Percentiles rank a stretch among this genome's conserved stretches.
Evolutionary conservation across 805 yeast species (phyloP).

Genomic region (Metschnikowia kofuensis): DNA sequence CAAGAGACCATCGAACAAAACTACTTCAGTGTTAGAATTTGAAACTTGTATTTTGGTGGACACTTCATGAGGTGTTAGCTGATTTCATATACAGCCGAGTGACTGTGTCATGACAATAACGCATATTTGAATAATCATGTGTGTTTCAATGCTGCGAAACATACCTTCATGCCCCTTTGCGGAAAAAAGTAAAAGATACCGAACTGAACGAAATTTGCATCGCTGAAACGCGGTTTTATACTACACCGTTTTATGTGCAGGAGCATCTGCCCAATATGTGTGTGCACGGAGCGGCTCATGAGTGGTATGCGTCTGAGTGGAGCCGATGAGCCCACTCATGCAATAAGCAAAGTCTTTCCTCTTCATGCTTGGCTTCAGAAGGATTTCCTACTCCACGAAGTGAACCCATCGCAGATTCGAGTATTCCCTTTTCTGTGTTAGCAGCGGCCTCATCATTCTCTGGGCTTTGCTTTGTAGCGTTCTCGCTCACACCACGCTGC

Average conservation of each 20-base stretch:
- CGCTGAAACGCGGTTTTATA: not conserved
- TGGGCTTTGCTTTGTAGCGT: not conserved
- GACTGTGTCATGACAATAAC: constrained; percentile 49
- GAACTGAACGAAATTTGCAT: not conserved
- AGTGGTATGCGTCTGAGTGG: not conserved
- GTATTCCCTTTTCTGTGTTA: constrained; percentile 10
- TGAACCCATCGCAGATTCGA: constrained; percentile 6
- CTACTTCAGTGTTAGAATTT: constrained; percentile 1
- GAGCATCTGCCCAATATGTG: constrained; percentile 1
- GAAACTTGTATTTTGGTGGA: too few species aligned
- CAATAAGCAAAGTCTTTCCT: constrained; percentile 7
- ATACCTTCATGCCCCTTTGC: constrained; percentile 8
- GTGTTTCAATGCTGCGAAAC: constrained; percentile 2
- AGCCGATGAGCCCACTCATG: constrained; percentile 13
- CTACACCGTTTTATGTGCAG: not conserved
- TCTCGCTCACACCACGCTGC: constrained; percentile 12
- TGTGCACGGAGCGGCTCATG: not conserved
- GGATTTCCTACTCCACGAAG: too few species aligned
- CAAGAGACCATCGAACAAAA: too few species aligned
- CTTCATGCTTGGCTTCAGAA: not conserved
- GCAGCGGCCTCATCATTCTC: constrained; percentile 20
- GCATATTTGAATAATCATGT: constrained; percentile 34
- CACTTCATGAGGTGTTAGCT: constrained; percentile 45
- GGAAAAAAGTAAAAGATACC: not conserved
- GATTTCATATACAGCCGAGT: constrained; percentile 41